Conservation (phyloP, 2,329 filamentous ascomycete species). For the Trichoderma brevicompactum region DNA sequence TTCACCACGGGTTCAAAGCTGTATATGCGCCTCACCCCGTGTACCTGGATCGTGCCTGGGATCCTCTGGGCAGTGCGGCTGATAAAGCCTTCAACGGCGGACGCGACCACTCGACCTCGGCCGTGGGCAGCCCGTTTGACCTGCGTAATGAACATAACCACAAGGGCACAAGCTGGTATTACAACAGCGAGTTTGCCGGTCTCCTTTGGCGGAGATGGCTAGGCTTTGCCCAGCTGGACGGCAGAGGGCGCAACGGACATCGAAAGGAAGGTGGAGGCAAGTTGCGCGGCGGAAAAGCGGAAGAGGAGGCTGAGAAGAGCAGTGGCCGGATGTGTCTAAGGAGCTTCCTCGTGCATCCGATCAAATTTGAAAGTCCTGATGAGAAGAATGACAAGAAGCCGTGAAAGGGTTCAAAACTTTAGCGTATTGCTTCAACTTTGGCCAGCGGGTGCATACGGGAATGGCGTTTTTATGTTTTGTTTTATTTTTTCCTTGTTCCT, state of each 20-base stretch:
- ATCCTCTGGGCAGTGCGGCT: conserved; percentile 62
- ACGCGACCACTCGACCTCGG: conserved; percentile 66
- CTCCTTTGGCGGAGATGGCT: conserved; percentile 83
- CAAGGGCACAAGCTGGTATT: conserved; percentile 82
- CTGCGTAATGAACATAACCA: conserved; percentile 79
- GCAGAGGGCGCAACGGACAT: conserved; percentile 55
- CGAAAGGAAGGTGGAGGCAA: conserved; percentile 49
- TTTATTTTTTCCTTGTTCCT: not conserved
- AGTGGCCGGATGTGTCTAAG: conserved; percentile 76
- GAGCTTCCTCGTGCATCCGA: conserved; percentile 79
- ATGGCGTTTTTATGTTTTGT: conserved; percentile 22
- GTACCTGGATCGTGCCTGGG: conserved; percentile 77
- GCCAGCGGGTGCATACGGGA: conserved; percentile 15
- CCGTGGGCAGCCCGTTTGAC: conserved; percentile 69
- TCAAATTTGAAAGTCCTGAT: conserved; percentile 68
- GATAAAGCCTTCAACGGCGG: conserved; percentile 81
- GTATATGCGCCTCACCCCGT: conserved; percentile 82
- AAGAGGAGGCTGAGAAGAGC: conserved; percentile 50
- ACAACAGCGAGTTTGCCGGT: conserved; percentile 75
- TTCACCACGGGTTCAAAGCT: conserved; percentile 79
- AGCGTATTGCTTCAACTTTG: conserved; percentile 2
- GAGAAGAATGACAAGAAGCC: conserved; percentile 39
- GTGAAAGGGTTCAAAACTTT: not conserved
- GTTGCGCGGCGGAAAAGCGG: conserved; percentile 56
- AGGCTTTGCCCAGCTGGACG: conserved; percentile 59